Base-by-base conservation (phyloP, 257 asterid genomes). In the Primulina eburnea region DNA sequence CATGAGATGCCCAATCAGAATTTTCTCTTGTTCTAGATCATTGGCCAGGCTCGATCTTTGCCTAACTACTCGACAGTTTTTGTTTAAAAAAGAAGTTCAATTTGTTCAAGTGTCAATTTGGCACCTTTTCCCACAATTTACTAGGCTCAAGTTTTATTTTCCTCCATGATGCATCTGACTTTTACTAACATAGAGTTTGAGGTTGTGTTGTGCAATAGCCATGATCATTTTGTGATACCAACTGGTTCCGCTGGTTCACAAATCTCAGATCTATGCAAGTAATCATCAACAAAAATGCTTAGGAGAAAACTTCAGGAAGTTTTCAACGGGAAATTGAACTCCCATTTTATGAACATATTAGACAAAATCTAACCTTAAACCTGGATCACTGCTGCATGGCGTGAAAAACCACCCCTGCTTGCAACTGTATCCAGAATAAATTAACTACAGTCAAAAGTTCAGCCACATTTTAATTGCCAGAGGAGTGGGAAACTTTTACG, bases 341-440 rank as follows among this genome's bases (percentile, higher is more conserved):
- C n/a, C 17, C 33, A 50, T 28, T 53, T 17, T 33, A 30, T 24
- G 32, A 9, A 29, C 32, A 24, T 53, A 29, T 4, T 12, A n/a
- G 20, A 53, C 6, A 10, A 10, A 33, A 63, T 63, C 79, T 62
- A 60, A 90, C 98, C 98, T 88, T 78, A 92, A 84, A 71, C 92
- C 83, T 18, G 97, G 98, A 85, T 85, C 90, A 69, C 96, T 88
- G 76, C 85, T 84, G 80, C 98, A 92, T 70, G 98, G 96, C 6
- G 96, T 85, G 77, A 88, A 88, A 84, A 92, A 92, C 98, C 98
- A 92, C 10, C 96, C 98, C 77, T 92, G 96, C 81, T 82, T 90
- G 88, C 98, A 90, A 81, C 92, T 88, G 82, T 85, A 92, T 74
- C 98, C 97, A 26, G 96, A 87, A 78, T 92, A 92, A 70, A 92